Base-by-base conservation (phyloP, 78 protist genomes). In the Emiliania huxleyi region DNA sequence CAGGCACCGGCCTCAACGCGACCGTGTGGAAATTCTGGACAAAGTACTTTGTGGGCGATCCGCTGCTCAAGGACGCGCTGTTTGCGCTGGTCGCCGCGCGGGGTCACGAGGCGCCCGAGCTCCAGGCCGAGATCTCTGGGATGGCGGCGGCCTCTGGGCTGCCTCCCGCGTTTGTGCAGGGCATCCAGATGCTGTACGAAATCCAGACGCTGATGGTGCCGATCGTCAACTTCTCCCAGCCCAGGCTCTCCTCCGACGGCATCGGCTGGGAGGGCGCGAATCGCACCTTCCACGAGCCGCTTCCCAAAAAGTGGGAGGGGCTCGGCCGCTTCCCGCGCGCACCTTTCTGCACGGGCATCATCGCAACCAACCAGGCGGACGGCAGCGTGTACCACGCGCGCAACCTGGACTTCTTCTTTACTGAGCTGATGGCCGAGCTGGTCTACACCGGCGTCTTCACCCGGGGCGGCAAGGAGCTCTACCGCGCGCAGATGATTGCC, bases 281-380 rank as follows among this genome's bases (percentile, higher is more conserved):
- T n/a, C n/a, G n/a, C n/a, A 22, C 26, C 87, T 81, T 22, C 87
- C 87, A 29, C 56, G 87, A 81, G 37, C 6, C 44, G 56, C 6
- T 4, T 11, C 87, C 87, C 25, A 15, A 8, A 15, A 37, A n/a
- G 43, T 81, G 44, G 44, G 87, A 15, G 43, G 56, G 40, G 87
- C 87, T 81, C 44, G 6, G 12, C 35, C 43, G 21, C 35, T 2
- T 81, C 44, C 87, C 87, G 46, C 44, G 87, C 56, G 87, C 40
- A 37, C 87, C 87, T 2, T 18, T 18, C 44, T 81, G 87, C 87
- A 81, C 87, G 56, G 87, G 87, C 35, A 81, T 81, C 87, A 81
- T 81, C 87, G 87, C 87, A 23, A n/a, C 40, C 87, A 81, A 81
- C 40, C 2, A 11, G 18, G 40, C 2, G 35, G 87, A 81, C 87